Evolutionary conservation across 345 rosid genomes (phyloP).

Genomic region (Camelina sativa): DNA sequence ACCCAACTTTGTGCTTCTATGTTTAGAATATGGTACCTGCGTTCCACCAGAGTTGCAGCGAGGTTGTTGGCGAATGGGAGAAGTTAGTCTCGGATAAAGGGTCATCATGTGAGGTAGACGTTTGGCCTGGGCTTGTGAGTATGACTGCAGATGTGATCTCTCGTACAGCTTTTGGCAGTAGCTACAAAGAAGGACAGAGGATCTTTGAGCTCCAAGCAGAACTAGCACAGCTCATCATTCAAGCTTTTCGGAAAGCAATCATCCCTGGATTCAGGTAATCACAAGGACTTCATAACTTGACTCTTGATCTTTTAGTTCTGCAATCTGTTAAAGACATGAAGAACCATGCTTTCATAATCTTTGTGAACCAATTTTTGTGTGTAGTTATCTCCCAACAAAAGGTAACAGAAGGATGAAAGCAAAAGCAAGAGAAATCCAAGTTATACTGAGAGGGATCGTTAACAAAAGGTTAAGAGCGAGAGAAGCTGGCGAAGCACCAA

Average conservation of each 20-base stretch:
- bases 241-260: conserved; percentile 37
- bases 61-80: conserved; percentile 45
- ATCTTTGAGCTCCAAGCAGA: conserved; percentile 58
- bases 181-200: conserved; percentile 69
- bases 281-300: not conserved
- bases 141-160: conserved; percentile 54
- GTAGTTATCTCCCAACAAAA: conserved; percentile 59
- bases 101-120: conserved; percentile 42
- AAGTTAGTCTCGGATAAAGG: conserved; percentile 30
- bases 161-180: conserved; percentile 67
- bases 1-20: not conserved
- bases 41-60: conserved; percentile 43
- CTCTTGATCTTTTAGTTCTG: not conserved
- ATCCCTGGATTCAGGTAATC: conserved; percentile 50
- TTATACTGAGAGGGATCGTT: conserved; percentile 44
- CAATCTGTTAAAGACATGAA: not conserved
- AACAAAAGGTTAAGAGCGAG: conserved; percentile 46
- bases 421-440: conserved; percentile 40
- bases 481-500: conserved; percentile 42
- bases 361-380: not conserved
- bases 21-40: conserved; percentile 41
- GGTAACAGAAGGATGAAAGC: conserved; percentile 49
- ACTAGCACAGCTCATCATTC: conserved; percentile 43
- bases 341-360: not conserved
- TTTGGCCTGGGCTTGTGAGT: conserved; percentile 47